A percentile compares a stretch with the other conserved stretches of the same genome.
These are phyloP conservation scores for Coemansia sp. DNA, from an alignment of 192 early-diverging fungal species.

Conservation along the genomic window DNA sequence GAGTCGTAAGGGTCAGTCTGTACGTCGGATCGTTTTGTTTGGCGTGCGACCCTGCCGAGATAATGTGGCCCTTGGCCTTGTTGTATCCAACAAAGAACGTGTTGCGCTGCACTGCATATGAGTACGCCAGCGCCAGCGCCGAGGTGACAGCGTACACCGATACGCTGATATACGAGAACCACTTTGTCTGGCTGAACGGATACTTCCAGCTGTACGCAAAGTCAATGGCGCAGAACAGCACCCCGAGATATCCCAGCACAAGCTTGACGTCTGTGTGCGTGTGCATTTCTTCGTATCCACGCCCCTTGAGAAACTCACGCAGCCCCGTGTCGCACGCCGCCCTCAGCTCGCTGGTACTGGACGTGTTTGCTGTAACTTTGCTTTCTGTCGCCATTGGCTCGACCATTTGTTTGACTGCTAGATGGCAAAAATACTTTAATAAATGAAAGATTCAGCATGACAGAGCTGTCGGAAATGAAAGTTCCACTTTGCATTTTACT, in stretches of 20 bases:
- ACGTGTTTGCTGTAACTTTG: constrained; percentile 51
- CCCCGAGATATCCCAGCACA: constrained; percentile 74
- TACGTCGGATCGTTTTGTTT: constrained; percentile 58
- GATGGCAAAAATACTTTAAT: neutral
- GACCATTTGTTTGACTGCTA: neutral
- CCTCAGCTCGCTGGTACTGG: constrained; percentile 59
- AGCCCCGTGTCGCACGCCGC: constrained; percentile 66
- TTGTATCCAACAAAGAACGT: constrained; percentile 67
- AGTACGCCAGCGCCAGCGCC: constrained; percentile 57
- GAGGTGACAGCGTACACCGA: constrained; percentile 54
- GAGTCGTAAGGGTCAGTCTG: constrained; percentile 56
- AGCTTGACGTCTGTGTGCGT: constrained; percentile 82
- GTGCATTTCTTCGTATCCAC: constrained; percentile 69
- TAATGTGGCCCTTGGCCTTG: constrained; percentile 56
- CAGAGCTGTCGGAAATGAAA: neutral
- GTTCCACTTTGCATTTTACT: too few relatives aligned
- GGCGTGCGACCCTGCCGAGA: constrained; percentile 57
- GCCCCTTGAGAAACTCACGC: constrained; percentile 45
- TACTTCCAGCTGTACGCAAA: constrained; percentile 69
- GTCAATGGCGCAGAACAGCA: constrained; percentile 70
- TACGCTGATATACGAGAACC: constrained; percentile 62
- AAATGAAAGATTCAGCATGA: neutral
- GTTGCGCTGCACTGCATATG: constrained; percentile 64
- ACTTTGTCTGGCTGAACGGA: constrained; percentile 64
- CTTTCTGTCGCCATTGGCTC: constrained; percentile 1